Base-by-base conservation (phyloP, 345 rosid species). In the Nasturtium officinale region DNA sequence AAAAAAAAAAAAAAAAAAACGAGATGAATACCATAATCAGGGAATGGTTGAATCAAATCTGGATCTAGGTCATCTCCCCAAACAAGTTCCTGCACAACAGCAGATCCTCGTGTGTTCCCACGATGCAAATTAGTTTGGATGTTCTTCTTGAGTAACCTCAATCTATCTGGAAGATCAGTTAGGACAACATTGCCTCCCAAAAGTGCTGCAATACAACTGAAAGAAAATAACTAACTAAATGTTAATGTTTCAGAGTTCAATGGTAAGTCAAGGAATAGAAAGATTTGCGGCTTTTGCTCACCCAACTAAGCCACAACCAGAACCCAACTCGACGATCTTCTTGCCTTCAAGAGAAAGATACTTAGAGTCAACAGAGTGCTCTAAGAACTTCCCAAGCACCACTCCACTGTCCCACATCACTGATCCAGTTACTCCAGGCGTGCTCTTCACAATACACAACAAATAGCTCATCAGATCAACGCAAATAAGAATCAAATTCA, bases 221-320 rank as follows among this genome's bases (percentile, higher is more conserved):
- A 65, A 76, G 16, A 16, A 63, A 33, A 67, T n/a, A 77, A 43
- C 9, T 9, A 18, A 42, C 70, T 42, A 11, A n/a, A 67, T 18
- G 23, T 18, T 25, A 52, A 13, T 5, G 15, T 28, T 42, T 51
- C 13, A 1, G 25, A 40, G 53, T 21, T 32, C 13, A 37, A 28
- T 25, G n/a, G 42, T 56, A 8, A 52, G 5, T 21, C 50, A 45
- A 2, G 8, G 53, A 75, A 13, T 32, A 75, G 21, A 61, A 71
- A 26, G 48, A 10, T 42, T 25, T 15, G 43, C 1, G 13, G 7
- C n/a, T 58, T 65, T 38, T n/a, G 33, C 72, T 77, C 83, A 90
- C 98, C 98, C 97, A 56, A 87, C 98, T 80, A 93, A 85, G 76
- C 98, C 97, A 80, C 96, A 93, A 37, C 97, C 98, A 56, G 96